Conservation (phyloP, 1,284 basidiomycete genomes). For the Ustilago xerochloae region DNA sequence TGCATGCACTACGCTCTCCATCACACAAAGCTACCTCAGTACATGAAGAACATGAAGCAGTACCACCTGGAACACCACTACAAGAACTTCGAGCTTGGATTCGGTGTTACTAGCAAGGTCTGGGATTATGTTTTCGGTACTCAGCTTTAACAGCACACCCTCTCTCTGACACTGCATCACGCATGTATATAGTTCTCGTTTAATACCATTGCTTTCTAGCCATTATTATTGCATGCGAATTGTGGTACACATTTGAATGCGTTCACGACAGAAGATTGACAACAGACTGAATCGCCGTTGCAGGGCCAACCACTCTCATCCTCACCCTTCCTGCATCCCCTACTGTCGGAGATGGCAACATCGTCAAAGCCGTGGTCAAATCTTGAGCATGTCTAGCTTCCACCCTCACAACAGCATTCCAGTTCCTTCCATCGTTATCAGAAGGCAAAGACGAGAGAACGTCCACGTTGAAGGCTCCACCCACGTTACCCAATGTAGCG, state of each 20-base stretch:
- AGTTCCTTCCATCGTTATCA: background rate
- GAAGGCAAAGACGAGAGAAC: slow-evolving; percentile 34
- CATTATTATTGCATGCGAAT: too few relatives aligned
- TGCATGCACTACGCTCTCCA: slow-evolving; percentile 68
- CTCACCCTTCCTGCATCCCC: background rate
- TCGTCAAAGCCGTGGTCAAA: slow-evolving; percentile 23
- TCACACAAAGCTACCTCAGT: slow-evolving; percentile 76
- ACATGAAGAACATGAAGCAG: slow-evolving; percentile 91
- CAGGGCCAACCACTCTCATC: slow-evolving; percentile 28
- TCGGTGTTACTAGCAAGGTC: slow-evolving; percentile 92
- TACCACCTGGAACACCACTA: slow-evolving; percentile 98
- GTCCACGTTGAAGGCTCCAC: slow-evolving; percentile 48
- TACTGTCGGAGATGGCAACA: slow-evolving; percentile 21
- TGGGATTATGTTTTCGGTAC: slow-evolving; percentile 96
- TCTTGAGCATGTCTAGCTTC: slow-evolving; percentile 21
- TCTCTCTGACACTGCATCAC: too few relatives aligned
- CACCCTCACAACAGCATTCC: slow-evolving; percentile 26
- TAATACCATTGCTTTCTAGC: too few relatives aligned
- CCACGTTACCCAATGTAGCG: slow-evolving; percentile 34
- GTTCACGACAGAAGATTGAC: too few relatives aligned
- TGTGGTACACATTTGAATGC: too few relatives aligned
- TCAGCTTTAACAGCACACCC: slow-evolving; percentile 51
- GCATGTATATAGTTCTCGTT: background rate
- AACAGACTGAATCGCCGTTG: slow-evolving; percentile 28
- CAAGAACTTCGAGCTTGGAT: slow-evolving; percentile 91